A percentile compares a stretch with the other conserved stretches of the same genome.
phyloP scores from a whole-genome alignment of 441 rosid species.

The Cnidoscolus chayamansa region DNA sequence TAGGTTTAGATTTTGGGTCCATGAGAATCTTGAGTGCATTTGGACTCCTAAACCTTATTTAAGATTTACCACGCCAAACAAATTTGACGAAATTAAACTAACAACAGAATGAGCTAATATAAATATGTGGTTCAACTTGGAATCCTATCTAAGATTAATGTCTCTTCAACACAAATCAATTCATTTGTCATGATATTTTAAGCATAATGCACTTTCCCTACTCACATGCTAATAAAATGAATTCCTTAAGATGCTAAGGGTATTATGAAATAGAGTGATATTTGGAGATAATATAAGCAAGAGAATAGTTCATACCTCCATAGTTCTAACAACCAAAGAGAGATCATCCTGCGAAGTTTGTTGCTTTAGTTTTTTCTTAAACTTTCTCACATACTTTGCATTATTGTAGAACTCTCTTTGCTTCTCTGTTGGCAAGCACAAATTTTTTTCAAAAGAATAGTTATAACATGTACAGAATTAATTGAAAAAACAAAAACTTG shows the following conservation, averaged over 20 bases:
- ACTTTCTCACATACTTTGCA: constrained; percentile 77
- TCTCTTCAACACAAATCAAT: constrained; percentile 2
- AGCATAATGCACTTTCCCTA: not conserved
- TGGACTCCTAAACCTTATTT: not conserved
- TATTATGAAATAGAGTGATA: not conserved
- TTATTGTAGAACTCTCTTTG: constrained; percentile 78
- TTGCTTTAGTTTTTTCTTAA: constrained; percentile 58
- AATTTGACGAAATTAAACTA: not conserved
- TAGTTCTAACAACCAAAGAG: constrained; percentile 18
- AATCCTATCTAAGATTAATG: not conserved
- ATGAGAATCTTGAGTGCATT: not conserved
- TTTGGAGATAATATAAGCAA: not conserved
- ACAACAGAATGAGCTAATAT: not conserved
- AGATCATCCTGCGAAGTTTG: constrained; percentile 35
- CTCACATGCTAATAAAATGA: not conserved
- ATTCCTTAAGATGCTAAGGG: not conserved
- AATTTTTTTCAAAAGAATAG: not conserved
- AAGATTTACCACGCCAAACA: not conserved
- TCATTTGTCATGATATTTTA: not conserved
- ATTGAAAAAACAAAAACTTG: not conserved
- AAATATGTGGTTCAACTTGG: not conserved
- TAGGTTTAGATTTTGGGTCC: not conserved
- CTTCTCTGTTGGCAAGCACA: constrained; percentile 47
- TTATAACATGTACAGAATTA: not conserved
- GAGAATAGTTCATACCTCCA: constrained; percentile 33